A percentile compares a stretch with the other conserved stretches of the same genome.
These are phyloP conservation scores for Sicyos edulis DNA, from an alignment of 306 rosid species.

Conservation along the genomic window DNA sequence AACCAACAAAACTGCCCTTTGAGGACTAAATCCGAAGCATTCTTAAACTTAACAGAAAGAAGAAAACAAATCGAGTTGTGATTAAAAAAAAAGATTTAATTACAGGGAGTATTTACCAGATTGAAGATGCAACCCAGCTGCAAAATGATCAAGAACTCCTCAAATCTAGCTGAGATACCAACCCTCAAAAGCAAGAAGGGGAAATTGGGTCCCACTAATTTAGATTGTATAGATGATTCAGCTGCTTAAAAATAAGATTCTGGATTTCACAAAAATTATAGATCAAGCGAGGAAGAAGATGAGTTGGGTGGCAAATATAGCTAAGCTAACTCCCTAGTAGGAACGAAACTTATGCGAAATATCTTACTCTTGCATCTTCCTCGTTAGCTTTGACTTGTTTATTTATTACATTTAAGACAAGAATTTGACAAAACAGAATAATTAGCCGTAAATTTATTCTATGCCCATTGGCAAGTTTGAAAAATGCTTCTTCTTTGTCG, in stretches of 20 bases:
- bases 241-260: neutral
- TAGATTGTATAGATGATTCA: constrained; percentile 13
- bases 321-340: no score
- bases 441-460: neutral
- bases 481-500: neutral
- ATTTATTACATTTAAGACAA: neutral
- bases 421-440: neutral
- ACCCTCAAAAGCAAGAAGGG: no score
- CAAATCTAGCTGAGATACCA: no score
- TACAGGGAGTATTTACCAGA: constrained; percentile 2
- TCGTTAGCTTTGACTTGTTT: constrained; percentile 13
- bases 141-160: neutral
- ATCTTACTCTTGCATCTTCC: neutral
- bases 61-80: constrained; percentile 6
- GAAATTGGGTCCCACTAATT: constrained; percentile 17
- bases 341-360: no score
- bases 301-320: neutral
- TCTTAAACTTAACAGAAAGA: neutral
- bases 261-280: neutral
- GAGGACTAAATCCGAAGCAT: neutral
- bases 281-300: constrained; percentile 4
- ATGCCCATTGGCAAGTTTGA: neutral
- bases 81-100: neutral
- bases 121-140: constrained; percentile 18
- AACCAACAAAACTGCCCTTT: no score